Base-by-base conservation (phyloP, 164 flowering plant species). In the Cinnamomum chago region DNA sequence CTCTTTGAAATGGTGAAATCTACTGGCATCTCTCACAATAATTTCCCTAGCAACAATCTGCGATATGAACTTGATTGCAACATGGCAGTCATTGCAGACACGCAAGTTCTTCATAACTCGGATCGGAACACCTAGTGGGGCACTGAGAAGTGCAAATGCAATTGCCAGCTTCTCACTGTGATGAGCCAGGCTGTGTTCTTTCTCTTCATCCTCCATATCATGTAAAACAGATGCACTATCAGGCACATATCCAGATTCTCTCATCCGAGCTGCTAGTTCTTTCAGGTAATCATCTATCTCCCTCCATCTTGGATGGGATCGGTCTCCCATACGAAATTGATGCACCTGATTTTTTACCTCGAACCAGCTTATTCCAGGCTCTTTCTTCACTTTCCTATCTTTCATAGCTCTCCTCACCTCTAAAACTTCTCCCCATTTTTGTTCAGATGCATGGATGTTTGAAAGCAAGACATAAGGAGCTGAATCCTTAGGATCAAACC, bases 291-390 rank as follows among this genome's bases (percentile, higher is more conserved):
- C 68, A 62, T 84, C 76, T 11, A 92, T 87, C 79, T 87, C 90
- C 47, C 55, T 71, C 68, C 81, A 84, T 47, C 77, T 75, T 22
- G 89, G 89, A 76, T 88, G 93, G 11, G 84, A 86, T 73, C 71
- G 81, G 70, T 87, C 93, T 9, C 86, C 88, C 76, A 77, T 85
- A 9, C 75, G 62, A 67, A 91, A 90, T 77, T 85, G 88, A 72
- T 90, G 86, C 58, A 92, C 83, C 67, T 85, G 78, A 71, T 87
- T 88, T 78, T 86, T 92, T 72, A 87, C 47, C 77, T 90, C 97
- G 62, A 90, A 71, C 97, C 95, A 92, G 77, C 97, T 90, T 70
- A 87, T 71, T 5, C 97, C 95, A 0, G 93, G 95, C 73, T 92
- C 93, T 73, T 90, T 92, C 87, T 86, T 90, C 78, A 90, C 86